Evolutionary conservation across 2,329 filamentous ascomycete species (phyloP).

Genomic region (Aspergillus amoenus): DNA sequence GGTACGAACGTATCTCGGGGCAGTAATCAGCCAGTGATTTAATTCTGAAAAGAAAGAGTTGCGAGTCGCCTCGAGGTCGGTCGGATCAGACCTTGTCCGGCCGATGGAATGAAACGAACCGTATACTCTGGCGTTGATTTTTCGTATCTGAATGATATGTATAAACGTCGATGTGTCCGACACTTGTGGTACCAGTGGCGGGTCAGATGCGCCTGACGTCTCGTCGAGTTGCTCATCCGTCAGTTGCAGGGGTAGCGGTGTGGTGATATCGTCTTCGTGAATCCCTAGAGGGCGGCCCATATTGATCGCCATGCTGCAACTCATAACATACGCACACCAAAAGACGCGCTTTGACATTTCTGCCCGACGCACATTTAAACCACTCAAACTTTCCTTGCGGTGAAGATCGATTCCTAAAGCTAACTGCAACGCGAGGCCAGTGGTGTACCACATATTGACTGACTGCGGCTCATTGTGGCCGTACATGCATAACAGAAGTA

Average conservation of each 20-base stretch:
- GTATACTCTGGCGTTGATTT: conserved; percentile 24
- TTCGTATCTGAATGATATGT: conserved; percentile 26
- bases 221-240: conserved; percentile 16
- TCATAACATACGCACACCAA: conserved; percentile 27
- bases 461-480: conserved; percentile 27
- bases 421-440: conserved; percentile 22
- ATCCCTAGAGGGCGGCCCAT: conserved; percentile 25
- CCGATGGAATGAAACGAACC: conserved; percentile 19
- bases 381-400: conserved; percentile 16
- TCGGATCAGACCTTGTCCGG: background rate
- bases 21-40: conserved; percentile 24
- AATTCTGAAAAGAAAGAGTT: conserved; percentile 11
- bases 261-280: conserved; percentile 24
- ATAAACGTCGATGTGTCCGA: conserved; percentile 26
- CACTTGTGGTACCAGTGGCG: background rate
- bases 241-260: conserved; percentile 19
- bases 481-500: conserved; percentile 26
- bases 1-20: conserved; percentile 23
- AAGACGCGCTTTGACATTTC: conserved; percentile 27
- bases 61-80: conserved; percentile 2
- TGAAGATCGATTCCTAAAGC: conserved; percentile 24
- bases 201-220: background rate
- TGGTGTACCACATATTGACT: conserved; percentile 26
- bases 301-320: conserved; percentile 26
- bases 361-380: conserved; percentile 9